phyloP scores from a whole-genome alignment of 768 basidiomycete species.

The Tulasnella sp. region DNA sequence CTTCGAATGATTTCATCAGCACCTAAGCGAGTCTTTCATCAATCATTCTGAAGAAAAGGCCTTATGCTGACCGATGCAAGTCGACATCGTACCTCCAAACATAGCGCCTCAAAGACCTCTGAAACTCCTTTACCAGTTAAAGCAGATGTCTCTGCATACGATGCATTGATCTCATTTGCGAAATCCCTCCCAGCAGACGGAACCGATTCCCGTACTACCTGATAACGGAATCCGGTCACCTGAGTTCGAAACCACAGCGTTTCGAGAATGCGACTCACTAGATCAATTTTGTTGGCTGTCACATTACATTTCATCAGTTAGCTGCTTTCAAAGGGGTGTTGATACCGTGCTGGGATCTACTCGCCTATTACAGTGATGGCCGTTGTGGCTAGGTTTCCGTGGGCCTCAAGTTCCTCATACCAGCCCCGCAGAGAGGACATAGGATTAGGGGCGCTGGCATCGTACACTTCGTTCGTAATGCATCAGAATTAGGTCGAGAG shows the following conservation, averaged over 20 bases:
- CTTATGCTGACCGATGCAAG: not conserved
- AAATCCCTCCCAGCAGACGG: not conserved
- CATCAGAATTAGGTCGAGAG: too few species aligned
- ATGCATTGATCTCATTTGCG: not conserved
- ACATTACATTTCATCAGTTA: too few species aligned
- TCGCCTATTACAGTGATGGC: too few species aligned
- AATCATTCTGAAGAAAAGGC: not conserved
- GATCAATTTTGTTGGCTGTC: not conserved
- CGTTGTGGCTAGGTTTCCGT: too few species aligned
- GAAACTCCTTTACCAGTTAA: not conserved
- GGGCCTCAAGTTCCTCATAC: too few species aligned
- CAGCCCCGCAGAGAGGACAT: too few species aligned
- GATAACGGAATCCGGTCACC: not conserved
- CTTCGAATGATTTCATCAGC: not conserved
- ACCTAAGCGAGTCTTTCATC: not conserved
- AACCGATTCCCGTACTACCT: not conserved
- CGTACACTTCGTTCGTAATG: too few species aligned
- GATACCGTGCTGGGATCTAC: too few species aligned
- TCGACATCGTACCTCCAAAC: not conserved
- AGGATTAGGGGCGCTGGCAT: too few species aligned
- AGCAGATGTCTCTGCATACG: not conserved
- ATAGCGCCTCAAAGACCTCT: not conserved
- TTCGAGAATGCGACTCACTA: too few species aligned
- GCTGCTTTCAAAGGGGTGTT: too few species aligned
- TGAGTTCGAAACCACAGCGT: too few species aligned